Base-by-base conservation (phyloP, 768 basidiomycete species). In the Hygrophorus russula region DNA sequence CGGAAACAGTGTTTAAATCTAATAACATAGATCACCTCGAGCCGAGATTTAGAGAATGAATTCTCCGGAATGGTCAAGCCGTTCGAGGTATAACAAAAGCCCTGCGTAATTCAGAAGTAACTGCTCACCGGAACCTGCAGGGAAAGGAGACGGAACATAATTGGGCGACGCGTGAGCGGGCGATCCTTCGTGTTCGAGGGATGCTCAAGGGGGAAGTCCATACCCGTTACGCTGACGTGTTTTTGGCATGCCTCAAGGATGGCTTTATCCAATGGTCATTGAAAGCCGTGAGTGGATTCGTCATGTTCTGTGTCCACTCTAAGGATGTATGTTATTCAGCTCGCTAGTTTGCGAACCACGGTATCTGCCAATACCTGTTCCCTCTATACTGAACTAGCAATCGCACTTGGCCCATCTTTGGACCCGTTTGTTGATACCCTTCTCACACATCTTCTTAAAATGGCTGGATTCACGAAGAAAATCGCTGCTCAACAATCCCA, bases 61-160 rank as follows among this genome's bases (percentile, higher is more conserved):
- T 91, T 97, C 56, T 66, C 74, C 4, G 63, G 63, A 8, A 92
- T 97, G 83, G 57, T 70, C 14, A 82, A 84, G 42, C 64, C 71
- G 27, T 98, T 96, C 53, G 87, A 89, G 64, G 89, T 82, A 17
- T 34, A 34, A 2, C n/a, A 38, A 1, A n/a, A n/a, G n/a, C 43
- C 36, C 13, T 30, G 19, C 30, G n/a, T n/a, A n/a, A n/a, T 41
- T 19, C 34, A 36, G 8, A 34, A 39, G 38, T 15, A 47, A 35
- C 42, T 50, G 40, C 44, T 28, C 40, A 44, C 29, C 42, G 41
- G 41, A 35, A 35, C 40, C 36, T 44, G 2, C 48, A 91, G 83
- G 96, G 94, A n/a, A 94, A 78, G 64, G 94, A 99, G 64, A 85
- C 86, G 1, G 94, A 99, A 57, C 88, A 93, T 49, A 99, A 99